Evolutionary conservation across 768 basidiomycete species (phyloP), one percentile per base, ranked within the genome.

Genomic region (Xerocomus potaroensis): DNA sequence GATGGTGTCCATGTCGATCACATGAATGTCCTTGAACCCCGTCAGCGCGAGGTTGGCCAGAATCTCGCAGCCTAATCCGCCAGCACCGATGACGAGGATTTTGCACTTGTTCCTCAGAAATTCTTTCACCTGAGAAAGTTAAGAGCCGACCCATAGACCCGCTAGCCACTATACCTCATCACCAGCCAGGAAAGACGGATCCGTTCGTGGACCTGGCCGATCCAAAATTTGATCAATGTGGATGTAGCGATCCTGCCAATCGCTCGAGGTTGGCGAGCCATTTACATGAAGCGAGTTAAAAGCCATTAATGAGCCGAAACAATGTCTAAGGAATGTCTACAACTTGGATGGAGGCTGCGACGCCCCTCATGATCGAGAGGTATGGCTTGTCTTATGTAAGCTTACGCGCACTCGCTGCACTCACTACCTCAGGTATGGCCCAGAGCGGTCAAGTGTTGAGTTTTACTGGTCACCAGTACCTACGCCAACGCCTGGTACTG

Each of bases 1-100:
- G 65, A 98, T 99, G 14, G 95, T 97, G 74, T 99, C 95, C 94
- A 99, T 98, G 75, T 99, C 96, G 63, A 99, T 98, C 50, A 99
- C 94, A 74, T 97, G 92, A 55, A 98, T 96, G 61, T 98, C 90
- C 68, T 87, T 90, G 82, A 98, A 99, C 21, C 96, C 96, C 36
- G 91, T 87, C 56, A 98, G 70, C 19, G 96, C 95, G 41, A 99
- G 79, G 68, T 98, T 96, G 49, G 94, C 89, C 33, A 99, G 76
- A 55, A 98, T 98, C 74, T 99, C 96, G 68, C 88, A 99, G 10
- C 96, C 96, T 33, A 99, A 73, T 46, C 96, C 96, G 27, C 96
- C 96, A 23, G 96, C 96, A 26, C 96, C 96, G 59, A 99, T 98
- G 54, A 98, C 95, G 34, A 98, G 80, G 57, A 97, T 87, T 74